Percentiles rank a stretch among this genome's conserved stretches.
Evolutionary conservation across 225 moss, liverwort and hornwort genomes (phyloP).

Genomic region (Straminergon stramineum): DNA sequence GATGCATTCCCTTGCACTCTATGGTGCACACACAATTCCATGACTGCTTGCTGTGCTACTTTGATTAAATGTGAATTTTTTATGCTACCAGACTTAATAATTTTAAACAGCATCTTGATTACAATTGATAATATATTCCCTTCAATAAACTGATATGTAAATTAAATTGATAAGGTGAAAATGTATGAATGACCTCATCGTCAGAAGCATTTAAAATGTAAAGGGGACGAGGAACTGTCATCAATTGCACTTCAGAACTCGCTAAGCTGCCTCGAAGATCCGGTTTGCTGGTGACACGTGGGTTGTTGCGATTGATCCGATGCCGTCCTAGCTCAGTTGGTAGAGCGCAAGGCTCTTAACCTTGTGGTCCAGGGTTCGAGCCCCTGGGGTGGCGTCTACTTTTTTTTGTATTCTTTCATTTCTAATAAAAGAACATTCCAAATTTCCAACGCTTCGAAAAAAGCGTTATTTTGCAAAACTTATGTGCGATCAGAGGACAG

Average conservation of each 20-base stretch:
- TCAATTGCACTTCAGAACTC: accelerated
- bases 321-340: conserved; percentile 16
- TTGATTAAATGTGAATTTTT: too few species aligned
- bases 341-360: conserved; percentile 19
- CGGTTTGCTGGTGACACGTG: accelerated
- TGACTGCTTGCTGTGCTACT: background rate
- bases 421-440: too few species aligned
- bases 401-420: accelerated
- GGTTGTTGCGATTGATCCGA: accelerated
- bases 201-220: accelerated
- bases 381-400: background rate
- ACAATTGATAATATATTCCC: background rate
- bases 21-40: background rate
- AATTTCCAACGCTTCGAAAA: background rate
- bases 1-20: background rate
- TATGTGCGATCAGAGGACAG: too few species aligned
- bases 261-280: accelerated
- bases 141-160: accelerated
- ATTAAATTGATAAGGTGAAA: accelerated
- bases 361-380: conserved; percentile 14
- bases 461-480: background rate
- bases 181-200: accelerated
- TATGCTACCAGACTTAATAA: too few species aligned
- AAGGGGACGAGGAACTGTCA: accelerated
- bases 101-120: background rate